A percentile compares a stretch with the other conserved stretches of the same genome.
Evolutionary conservation across 768 basidiomycete genomes (phyloP).

Genomic region (Dentipellis fragilis): DNA sequence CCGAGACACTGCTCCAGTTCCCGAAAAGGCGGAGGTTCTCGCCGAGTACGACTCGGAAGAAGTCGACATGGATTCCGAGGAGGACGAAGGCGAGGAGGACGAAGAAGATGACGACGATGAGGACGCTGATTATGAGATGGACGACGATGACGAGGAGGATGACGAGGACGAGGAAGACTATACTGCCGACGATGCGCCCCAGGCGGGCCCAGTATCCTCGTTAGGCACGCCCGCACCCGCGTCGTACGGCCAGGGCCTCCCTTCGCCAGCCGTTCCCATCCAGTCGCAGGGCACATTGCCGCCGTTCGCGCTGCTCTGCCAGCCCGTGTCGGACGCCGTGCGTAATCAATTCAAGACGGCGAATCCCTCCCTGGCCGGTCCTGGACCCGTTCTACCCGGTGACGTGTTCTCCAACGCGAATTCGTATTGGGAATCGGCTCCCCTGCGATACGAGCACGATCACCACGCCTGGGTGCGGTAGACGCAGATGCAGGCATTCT

Average conservation of each 20-base stretch:
- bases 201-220: neutral
- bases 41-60: constrained; percentile 7
- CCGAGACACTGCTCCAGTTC: neutral
- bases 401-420: too few species aligned
- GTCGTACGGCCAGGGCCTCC: neutral
- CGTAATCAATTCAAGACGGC: constrained; percentile 7
- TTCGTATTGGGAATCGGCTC: too few species aligned
- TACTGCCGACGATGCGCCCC: neutral
- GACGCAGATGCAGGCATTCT: too few species aligned
- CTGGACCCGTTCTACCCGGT: too few species aligned
- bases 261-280: neutral
- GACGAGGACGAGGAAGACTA: neutral
- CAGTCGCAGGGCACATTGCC: constrained; percentile 4
- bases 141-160: constrained; percentile 2
- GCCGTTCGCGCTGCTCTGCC: constrained; percentile 8
- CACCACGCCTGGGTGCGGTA: too few species aligned
- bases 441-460: too few species aligned
- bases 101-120: constrained; percentile 4
- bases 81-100: constrained; percentile 6
- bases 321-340: constrained; percentile 9
- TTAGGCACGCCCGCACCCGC: neutral
- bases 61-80: constrained; percentile 6
- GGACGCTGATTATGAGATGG: constrained; percentile 2
- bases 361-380: neutral
- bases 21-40: neutral